A percentile compares a stretch with the other conserved stretches of the same genome.
phyloP scores from a whole-genome alignment of 2,329 filamentous ascomycete genomes.

The Thielaviopsis punctulata region DNA sequence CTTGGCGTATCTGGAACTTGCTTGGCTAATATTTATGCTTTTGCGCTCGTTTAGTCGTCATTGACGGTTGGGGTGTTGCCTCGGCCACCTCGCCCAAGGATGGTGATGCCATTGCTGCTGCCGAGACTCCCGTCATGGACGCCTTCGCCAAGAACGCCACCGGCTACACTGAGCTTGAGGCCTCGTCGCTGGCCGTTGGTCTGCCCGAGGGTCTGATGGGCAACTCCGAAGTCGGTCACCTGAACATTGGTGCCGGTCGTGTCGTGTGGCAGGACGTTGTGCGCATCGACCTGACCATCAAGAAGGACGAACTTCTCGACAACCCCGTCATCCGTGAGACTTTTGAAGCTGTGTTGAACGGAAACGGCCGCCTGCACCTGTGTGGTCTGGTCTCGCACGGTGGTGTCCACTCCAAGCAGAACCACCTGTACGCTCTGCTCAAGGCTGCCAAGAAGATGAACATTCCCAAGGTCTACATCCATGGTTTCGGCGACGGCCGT shows the following conservation, averaged over 20 bases:
- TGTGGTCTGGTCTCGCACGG: constrained; percentile 87
- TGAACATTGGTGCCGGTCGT: constrained; percentile 94
- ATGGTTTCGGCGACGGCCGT: constrained; percentile 97
- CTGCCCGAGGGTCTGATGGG: constrained; percentile 96
- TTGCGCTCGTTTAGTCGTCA: constrained; percentile 58
- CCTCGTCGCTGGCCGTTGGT: constrained; percentile 87
- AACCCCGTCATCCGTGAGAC: constrained; percentile 60
- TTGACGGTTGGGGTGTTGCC: constrained; percentile 95
- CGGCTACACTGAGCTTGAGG: constrained; percentile 84
- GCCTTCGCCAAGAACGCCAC: constrained; percentile 65
- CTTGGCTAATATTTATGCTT: constrained; percentile 41
- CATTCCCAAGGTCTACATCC: constrained; percentile 85
- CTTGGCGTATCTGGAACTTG: constrained; percentile 38
- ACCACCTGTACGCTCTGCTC: constrained; percentile 75
- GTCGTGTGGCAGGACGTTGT: constrained; percentile 99
- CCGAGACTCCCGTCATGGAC: constrained; percentile 90
- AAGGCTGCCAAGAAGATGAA: constrained; percentile 76
- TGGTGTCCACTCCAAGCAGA: constrained; percentile 92
- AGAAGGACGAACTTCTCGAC: constrained; percentile 62
- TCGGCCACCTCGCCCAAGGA: constrained; percentile 63
- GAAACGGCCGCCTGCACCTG: constrained; percentile 83
- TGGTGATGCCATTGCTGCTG: constrained; percentile 89
- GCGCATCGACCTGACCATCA: constrained; percentile 84
- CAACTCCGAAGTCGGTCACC: constrained; percentile 93
- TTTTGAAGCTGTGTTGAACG: constrained; percentile 64